phyloP scores from a whole-genome alignment of 257 asterid genomes.

The Primulina tabacum region DNA sequence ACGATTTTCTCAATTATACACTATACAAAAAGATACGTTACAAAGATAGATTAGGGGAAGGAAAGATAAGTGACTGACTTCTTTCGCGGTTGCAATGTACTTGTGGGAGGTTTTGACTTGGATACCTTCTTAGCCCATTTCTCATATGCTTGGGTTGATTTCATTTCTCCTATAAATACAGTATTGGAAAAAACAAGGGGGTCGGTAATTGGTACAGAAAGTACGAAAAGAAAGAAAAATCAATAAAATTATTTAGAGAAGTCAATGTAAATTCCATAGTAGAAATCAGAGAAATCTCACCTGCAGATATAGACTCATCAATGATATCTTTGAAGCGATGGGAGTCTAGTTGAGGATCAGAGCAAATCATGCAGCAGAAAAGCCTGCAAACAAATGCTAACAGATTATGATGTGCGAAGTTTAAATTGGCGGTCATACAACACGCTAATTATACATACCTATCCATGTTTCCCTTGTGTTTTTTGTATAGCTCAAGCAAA shows the following conservation, averaged over 20 bases:
- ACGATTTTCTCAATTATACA: background rate
- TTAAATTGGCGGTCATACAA: constrained; percentile 1
- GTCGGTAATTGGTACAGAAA: background rate
- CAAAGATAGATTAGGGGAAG: background rate
- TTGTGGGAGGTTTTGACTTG: constrained; percentile 83
- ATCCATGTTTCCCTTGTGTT: constrained; percentile 82
- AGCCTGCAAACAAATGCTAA: constrained; percentile 45
- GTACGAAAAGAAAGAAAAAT: constrained; percentile 5
- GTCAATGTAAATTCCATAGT: background rate
- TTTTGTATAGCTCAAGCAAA: constrained; percentile 66
- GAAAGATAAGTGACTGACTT: constrained; percentile 45
- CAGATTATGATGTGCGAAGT: background rate
- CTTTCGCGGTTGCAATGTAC: constrained; percentile 58
- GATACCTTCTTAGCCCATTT: constrained; percentile 88
- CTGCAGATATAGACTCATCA: constrained; percentile 74
- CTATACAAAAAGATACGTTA: background rate
- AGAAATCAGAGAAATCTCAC: constrained; percentile 32
- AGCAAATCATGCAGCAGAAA: constrained; percentile 93
- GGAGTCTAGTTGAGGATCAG: constrained; percentile 76
- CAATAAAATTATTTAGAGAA: background rate
- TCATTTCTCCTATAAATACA: constrained; percentile 52
- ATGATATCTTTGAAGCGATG: constrained; percentile 90
- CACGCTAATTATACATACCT: constrained; percentile 37
- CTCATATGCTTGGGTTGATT: constrained; percentile 65
- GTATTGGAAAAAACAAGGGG: background rate